Percentiles rank a stretch among this genome's conserved stretches.
phyloP scores from a whole-genome alignment of 805 yeast genomes.

The Barnettozyma vustinii region DNA sequence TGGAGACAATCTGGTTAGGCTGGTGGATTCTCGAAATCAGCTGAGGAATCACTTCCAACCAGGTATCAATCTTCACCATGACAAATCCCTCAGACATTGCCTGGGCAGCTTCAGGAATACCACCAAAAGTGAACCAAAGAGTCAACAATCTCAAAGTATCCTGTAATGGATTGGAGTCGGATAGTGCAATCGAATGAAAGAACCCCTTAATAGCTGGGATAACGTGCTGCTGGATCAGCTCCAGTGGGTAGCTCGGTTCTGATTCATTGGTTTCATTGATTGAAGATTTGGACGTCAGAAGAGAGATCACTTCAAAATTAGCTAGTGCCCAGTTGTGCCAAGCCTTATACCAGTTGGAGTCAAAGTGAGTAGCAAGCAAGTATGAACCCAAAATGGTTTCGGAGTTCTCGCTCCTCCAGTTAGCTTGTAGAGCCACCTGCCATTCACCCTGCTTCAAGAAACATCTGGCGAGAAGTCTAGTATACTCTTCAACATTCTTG shows the following conservation, averaged over 20 bases:
- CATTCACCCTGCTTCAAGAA: constrained; percentile 98
- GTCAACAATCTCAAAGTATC: constrained; percentile 88
- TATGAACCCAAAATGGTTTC: constrained; percentile 89
- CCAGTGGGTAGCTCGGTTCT: constrained; percentile 35
- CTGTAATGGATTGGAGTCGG: constrained; percentile 82
- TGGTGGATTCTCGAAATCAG: constrained; percentile 94
- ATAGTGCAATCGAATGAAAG: constrained; percentile 87
- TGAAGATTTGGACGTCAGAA: constrained; percentile 35
- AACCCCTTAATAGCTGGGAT: constrained; percentile 95
- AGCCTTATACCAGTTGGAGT: constrained; percentile 91
- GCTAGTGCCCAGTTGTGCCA: constrained; percentile 99
- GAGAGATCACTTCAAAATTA: constrained; percentile 88
- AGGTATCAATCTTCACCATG: constrained; percentile 83
- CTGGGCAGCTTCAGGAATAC: constrained; percentile 81
- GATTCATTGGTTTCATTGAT: constrained; percentile 26
- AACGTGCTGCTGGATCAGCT: constrained; percentile 77
- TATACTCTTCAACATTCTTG: constrained; percentile 74
- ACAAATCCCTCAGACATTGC: constrained; percentile 89
- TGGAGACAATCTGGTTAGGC: constrained; percentile 79
- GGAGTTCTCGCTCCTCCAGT: constrained; percentile 75
- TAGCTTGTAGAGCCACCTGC: constrained; percentile 77
- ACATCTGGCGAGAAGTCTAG: constrained; percentile 84
- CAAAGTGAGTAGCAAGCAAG: constrained; percentile 91
- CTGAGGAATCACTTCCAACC: constrained; percentile 96
- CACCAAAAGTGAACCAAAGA: constrained; percentile 95